Conservation (phyloP, 73 alveolate species). For the Paramecium octaurelia region DNA sequence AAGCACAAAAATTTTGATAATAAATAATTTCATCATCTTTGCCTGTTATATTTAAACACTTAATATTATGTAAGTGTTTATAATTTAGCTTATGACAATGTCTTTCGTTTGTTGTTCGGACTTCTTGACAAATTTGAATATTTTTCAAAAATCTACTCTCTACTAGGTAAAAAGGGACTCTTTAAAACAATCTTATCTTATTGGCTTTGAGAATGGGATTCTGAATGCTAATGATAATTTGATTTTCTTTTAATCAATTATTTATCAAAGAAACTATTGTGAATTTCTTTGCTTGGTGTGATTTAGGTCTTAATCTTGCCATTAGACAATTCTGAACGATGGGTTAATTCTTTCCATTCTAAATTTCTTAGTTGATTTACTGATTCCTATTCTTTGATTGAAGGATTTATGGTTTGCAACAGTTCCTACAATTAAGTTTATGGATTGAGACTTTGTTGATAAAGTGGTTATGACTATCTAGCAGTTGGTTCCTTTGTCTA, state of each 20-base stretch:
- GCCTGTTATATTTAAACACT: not conserved
- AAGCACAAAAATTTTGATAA: not conserved
- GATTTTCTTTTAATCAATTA: not conserved
- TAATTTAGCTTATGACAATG: not conserved
- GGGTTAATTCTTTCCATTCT: slow-evolving; percentile 31
- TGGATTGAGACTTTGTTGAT: not conserved
- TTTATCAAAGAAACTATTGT: not conserved
- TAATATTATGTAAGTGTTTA: not conserved
- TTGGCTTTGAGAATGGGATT: not conserved
- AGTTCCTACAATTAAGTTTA: not conserved
- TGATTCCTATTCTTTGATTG: slow-evolving; percentile 1
- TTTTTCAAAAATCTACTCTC: not conserved
- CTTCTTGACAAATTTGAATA: not conserved
- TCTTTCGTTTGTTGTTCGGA: not conserved
- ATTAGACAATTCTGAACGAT: not conserved
- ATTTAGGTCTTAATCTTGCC: not conserved
- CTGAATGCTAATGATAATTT: not conserved
- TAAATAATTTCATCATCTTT: not conserved
- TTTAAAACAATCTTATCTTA: not conserved
- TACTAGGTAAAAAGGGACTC: not conserved
- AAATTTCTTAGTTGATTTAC: not conserved
- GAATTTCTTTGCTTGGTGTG: not conserved
- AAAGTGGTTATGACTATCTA: not conserved
- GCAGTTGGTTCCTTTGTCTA: not conserved
- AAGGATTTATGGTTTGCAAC: not conserved